phyloP scores from a whole-genome alignment of 106 monocot species.

The Dendrobium officinale region DNA sequence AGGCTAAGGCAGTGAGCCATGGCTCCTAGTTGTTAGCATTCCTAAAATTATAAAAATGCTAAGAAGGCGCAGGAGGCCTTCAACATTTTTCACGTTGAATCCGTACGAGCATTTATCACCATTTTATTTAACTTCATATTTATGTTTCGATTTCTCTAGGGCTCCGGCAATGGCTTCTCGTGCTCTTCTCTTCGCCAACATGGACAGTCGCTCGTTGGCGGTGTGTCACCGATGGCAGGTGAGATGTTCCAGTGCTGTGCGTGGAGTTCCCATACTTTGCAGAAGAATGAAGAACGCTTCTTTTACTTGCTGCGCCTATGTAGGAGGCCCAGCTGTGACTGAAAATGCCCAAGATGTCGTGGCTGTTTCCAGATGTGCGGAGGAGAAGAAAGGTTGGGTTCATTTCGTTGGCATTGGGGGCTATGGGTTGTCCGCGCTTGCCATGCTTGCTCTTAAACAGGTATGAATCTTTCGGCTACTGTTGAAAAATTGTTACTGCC shows the following conservation, averaged over 20 bases:
- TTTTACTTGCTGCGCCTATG: background rate
- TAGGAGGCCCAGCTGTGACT: background rate
- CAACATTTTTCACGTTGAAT: background rate
- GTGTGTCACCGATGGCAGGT: background rate
- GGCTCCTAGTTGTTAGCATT: background rate
- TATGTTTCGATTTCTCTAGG: background rate
- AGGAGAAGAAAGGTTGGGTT: conserved; percentile 23
- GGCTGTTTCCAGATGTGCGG: background rate
- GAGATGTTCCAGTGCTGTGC: background rate
- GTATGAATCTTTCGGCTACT: conserved; percentile 5
- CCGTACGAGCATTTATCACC: background rate
- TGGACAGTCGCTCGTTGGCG: background rate
- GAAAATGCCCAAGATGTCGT: background rate
- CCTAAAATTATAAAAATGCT: background rate
- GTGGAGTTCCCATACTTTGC: background rate
- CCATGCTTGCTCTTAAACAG: conserved; percentile 42
- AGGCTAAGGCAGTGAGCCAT: background rate
- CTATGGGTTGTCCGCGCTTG: conserved; percentile 40
- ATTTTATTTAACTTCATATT: background rate
- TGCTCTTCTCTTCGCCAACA: conserved; percentile 3
- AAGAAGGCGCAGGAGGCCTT: conserved; percentile 1
- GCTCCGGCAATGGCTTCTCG: conserved; percentile 2
- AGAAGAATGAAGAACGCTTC: background rate
- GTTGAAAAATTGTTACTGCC: background rate
- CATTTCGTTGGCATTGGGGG: conserved; percentile 58